Base-by-base conservation (phyloP, 352 stramenopile genomes). In the Phytophthora sojae region DNA sequence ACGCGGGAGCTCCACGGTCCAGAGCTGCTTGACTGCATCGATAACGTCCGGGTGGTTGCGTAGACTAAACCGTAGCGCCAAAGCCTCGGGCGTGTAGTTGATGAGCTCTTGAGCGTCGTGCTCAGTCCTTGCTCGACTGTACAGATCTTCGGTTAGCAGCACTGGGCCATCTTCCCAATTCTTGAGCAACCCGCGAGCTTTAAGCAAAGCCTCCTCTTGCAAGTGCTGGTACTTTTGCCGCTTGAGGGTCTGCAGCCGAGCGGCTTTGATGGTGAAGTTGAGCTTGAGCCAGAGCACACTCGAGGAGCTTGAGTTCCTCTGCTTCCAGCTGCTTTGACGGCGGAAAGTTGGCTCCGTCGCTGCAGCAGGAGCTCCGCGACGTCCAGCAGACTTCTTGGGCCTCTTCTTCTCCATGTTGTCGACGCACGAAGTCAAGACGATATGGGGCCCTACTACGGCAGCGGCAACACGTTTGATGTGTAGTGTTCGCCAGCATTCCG, bases 181-280 rank as follows among this genome's bases (percentile, higher is more conserved):
- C 37, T 87, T 62, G 14, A 93, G 81, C 57, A 93, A 56, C 0
- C 81, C 86, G 19, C 81, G 75, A 23, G 82, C 86, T 6, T 82
- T 82, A 2, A 92, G 73, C 47, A 93, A 42, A 6, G 83, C 81
- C 45, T 93, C 81, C 30, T 92, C 86, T 60, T 93, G 86, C 19
- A 92, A 9, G 60, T 93, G 81, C 50, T 92, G 84, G 58, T 91
- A 92, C 74, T 93, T 92, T 37, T 91, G 79, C 17, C 77, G 56
- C 76, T 93, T 92, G 57, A 89, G 74, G 2, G 79, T 70, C 64
- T 90, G 86, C 23, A 93, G 56, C 0, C 80, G 77, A 56, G 84
- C 84, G 1, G 84, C 56, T 69, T 93, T 88, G 70, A 91, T 81
- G 9, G 82, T 89, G 59, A 92, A 89, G 57, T 92, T 92, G 71